Conservation (phyloP, 768 basidiomycete species). For the Exsudoporus frostii region DNA sequence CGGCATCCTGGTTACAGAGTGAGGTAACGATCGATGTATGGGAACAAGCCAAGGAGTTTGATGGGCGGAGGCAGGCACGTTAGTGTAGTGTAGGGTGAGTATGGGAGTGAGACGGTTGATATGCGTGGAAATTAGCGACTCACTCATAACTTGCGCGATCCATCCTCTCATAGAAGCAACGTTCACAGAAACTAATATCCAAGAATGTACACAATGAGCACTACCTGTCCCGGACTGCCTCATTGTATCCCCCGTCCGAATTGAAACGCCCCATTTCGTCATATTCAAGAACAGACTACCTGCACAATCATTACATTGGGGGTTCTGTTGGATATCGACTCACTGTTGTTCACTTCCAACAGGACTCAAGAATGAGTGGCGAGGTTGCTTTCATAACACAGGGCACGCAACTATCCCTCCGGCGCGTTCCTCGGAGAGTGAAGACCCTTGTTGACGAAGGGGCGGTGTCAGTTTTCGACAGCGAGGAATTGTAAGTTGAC, state of each 20-base stretch:
- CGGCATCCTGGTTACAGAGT: slow-evolving; percentile 55
- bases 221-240: not conserved
- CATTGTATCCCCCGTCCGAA: slow-evolving; percentile 3
- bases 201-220: not conserved
- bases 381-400: slow-evolving; percentile 15
- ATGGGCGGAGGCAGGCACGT: slow-evolving; percentile 38
- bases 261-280: slow-evolving; percentile 3
- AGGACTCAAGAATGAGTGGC: slow-evolving; percentile 14
- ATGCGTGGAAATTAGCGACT: not conserved
- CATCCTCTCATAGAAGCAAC: not conserved
- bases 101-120: not conserved
- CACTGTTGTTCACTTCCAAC: not conserved
- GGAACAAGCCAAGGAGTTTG: slow-evolving; percentile 62
- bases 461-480: slow-evolving; percentile 25
- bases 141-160: not conserved
- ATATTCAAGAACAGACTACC: slow-evolving; percentile 12
- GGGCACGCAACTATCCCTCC: slow-evolving; percentile 23
- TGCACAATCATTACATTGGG: not conserved
- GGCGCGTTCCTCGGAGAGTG: slow-evolving; percentile 20
- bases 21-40: slow-evolving; percentile 59
- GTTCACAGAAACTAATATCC: not conserved
- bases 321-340: not conserved
- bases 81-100: slow-evolving; percentile 12
- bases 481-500: slow-evolving; percentile 33
- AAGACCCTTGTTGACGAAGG: slow-evolving; percentile 19